Percentiles rank a stretch among this genome's conserved stretches.
phyloP scores from a whole-genome alignment of 257 asterid genomes.

The Fraxinus excelsior region DNA sequence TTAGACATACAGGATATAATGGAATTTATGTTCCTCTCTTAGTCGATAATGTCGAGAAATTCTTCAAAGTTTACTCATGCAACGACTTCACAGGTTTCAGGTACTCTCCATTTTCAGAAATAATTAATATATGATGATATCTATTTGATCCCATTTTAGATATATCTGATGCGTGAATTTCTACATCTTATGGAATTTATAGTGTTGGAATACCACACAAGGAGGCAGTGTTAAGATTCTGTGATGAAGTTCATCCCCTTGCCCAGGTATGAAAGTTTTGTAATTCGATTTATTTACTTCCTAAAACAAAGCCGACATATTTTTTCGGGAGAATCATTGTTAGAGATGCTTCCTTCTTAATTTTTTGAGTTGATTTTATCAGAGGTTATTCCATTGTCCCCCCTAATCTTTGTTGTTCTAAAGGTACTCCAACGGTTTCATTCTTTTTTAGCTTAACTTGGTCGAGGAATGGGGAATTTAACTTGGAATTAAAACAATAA shows the following conservation, averaged over 20 bases:
- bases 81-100: constrained; percentile 72
- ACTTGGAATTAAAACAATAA: no score
- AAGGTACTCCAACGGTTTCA: no score
- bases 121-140: no score
- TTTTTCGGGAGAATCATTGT: background rate
- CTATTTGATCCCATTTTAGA: background rate
- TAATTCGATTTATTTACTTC: background rate
- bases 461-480: no score
- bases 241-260: constrained; percentile 74
- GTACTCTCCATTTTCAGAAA: constrained; percentile 24
- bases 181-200: constrained; percentile 27
- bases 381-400: no score
- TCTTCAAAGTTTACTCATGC: constrained; percentile 61
- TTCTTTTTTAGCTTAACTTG: no score
- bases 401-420: no score
- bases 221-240: constrained; percentile 63
- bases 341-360: background rate
- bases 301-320: background rate
- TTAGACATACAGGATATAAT: constrained; percentile 55
- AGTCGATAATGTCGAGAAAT: constrained; percentile 60
- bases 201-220: constrained; percentile 81
- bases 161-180: background rate
- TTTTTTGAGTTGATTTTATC: no score
- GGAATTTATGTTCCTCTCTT: constrained; percentile 73
- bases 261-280: constrained; percentile 51